Evolutionary conservation across 192 early-diverging fungal species (phyloP), one percentile per base, ranked within the genome.

Genomic region (Haplosporangium gracile): DNA sequence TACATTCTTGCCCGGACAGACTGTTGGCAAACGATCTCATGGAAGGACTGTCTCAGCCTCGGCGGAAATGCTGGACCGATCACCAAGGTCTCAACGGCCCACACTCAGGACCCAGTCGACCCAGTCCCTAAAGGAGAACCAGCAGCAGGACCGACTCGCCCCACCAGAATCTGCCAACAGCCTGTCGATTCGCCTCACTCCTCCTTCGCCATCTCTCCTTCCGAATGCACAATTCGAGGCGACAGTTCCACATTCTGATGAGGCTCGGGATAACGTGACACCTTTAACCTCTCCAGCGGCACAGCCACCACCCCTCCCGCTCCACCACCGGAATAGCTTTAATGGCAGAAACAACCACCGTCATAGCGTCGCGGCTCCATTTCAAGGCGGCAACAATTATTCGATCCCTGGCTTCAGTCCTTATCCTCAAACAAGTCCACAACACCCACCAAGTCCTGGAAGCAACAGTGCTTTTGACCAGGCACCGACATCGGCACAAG

Each of bases 11-110:
- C 32, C 51, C 9, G 74, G n/a, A 6, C 51, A 57, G 13, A 1
- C 16, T 4, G 20, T 36, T 15, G 18, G 22, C 0, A 38, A 73
- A n/a, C 72, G 65, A 18, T 70, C 74, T 55, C 81, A 71, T n/a
- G 70, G 70, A 24, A 78, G 83, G 22, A 73, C 83, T 15, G 74
- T 80, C 1, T 85, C 83, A 10, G 83, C 83, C 2, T 79, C 78
- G 4, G 82, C 82, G 69, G 73, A 74, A 38, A n/a, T 79, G 0
- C 42, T 80, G 36, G 70, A 71, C 8, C 1, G 74, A 24, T 18
- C 24, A 2, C 16, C 53, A 22, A 45, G 68, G 26, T 10, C 53
- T 20, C 68, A 69, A 10, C 22, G 49, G 8, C 34, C 53, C 24
- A 43, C 39, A 4, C 15, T n/a, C 39, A 36, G 75, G 26, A 29